A percentile compares a stretch with the other conserved stretches of the same genome.
These are phyloP conservation scores for Evernia prunastri DNA, from an alignment of 495 filamentous ascomycete species.

Conservation along the genomic window DNA sequence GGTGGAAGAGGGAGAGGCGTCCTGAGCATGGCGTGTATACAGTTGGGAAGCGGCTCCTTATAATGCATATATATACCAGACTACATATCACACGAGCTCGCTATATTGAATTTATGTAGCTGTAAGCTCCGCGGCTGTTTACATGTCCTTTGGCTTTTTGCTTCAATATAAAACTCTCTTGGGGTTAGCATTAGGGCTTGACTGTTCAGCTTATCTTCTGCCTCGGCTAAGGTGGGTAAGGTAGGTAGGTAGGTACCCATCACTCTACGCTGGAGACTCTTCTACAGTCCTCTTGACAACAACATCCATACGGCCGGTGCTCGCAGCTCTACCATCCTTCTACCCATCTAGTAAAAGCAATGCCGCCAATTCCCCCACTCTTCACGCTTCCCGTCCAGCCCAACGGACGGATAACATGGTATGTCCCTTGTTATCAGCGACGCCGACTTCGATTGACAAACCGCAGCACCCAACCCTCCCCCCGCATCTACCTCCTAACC, in stretches of 20 bases:
- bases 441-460: background rate
- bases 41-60: background rate
- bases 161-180: background rate
- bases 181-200: background rate
- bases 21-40: background rate
- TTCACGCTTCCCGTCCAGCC: constrained; percentile 43
- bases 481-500: constrained; percentile 63
- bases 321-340: background rate
- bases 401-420: constrained; percentile 41
- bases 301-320: background rate
- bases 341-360: background rate
- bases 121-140: background rate
- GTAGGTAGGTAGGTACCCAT: too few relatives aligned
- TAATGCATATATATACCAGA: background rate
- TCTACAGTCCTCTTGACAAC: too few relatives aligned
- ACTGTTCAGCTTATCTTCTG: too few relatives aligned
- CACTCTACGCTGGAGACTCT: too few relatives aligned
- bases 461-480: constrained; percentile 46
- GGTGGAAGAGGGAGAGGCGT: background rate
- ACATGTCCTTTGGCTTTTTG: background rate
- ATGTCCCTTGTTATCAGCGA: background rate
- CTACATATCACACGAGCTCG: background rate
- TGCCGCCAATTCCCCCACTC: constrained; percentile 31
- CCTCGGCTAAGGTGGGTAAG: too few relatives aligned
- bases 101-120: background rate